A percentile compares a stretch with the other conserved stretches of the same genome.
phyloP scores from a whole-genome alignment of 768 basidiomycete species.

The Suillus fuscotomentosus region DNA sequence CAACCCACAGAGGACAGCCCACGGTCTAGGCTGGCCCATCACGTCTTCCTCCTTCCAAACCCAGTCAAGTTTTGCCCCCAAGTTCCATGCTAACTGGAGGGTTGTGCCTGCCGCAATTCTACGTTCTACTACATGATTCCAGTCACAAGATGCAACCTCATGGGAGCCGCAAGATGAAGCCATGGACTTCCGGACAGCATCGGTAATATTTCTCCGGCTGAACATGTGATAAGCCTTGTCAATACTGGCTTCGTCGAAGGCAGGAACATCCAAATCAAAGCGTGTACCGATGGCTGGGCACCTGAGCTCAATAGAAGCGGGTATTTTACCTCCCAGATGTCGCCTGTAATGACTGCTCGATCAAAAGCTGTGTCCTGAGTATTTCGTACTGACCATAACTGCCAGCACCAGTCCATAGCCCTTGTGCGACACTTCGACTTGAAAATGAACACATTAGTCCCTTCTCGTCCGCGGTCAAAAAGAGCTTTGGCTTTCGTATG shows the following conservation, averaged over 20 bases:
- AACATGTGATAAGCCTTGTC: conserved; percentile 49
- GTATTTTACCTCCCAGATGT: conserved; percentile 69
- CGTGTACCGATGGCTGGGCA: conserved; percentile 67
- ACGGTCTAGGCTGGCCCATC: conserved; percentile 57
- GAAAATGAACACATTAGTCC: conserved; percentile 86
- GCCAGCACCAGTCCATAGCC: conserved; percentile 89
- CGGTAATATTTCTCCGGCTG: conserved; percentile 58
- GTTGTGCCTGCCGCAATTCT: conserved; percentile 52
- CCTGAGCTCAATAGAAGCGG: conserved; percentile 64
- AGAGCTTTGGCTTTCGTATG: conserved; percentile 44
- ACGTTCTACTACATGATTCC: conserved; percentile 57
- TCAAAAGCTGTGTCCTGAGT: not conserved
- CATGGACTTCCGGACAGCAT: conserved; percentile 59
- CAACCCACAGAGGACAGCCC: conserved; percentile 76
- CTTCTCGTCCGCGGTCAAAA: conserved; percentile 52
- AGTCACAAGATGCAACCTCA: conserved; percentile 40
- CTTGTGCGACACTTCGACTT: conserved; percentile 76
- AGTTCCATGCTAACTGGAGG: conserved; percentile 79
- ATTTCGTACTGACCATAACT: conserved; percentile 57
- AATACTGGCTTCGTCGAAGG: conserved; percentile 36
- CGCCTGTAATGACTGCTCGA: conserved; percentile 44
- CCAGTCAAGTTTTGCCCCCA: conserved; percentile 80
- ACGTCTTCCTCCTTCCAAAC: conserved; percentile 72
- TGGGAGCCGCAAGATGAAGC: conserved; percentile 32
- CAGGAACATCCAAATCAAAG: conserved; percentile 70